Percentiles rank a stretch among this genome's conserved stretches.
Conservation (phyloP, 129 eudicot genomes). For the Flaveria sonorensis region DNA sequence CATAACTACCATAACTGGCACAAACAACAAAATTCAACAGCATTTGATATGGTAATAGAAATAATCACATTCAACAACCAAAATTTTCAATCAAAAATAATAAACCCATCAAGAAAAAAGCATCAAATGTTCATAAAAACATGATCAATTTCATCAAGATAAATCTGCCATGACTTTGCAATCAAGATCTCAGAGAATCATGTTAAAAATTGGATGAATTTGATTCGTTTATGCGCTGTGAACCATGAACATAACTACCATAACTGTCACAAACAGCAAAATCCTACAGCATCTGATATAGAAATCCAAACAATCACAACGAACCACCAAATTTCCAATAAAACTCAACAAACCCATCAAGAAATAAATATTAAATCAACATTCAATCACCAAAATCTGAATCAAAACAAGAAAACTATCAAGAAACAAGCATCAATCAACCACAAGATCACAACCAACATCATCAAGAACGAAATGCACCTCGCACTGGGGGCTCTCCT, state of each 20-base stretch:
- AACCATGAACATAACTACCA: slow-evolving; percentile 11
- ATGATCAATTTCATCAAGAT: not conserved
- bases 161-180: not conserved
- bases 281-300: slow-evolving; percentile 2
- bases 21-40: not conserved
- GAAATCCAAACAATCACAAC: not conserved
- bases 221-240: not conserved
- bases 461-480: slow-evolving; percentile 36
- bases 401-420: slow-evolving; percentile 7
- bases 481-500: slow-evolving; percentile 96
- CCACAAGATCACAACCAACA: not conserved
- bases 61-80: not conserved
- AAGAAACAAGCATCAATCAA: not conserved
- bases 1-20: not conserved
- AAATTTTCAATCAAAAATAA: not conserved
- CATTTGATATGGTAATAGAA: not conserved
- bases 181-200: not conserved
- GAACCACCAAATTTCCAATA: not conserved
- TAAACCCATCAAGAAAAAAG: slow-evolving; percentile 8
- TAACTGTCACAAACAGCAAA: slow-evolving; percentile 12
- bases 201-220: not conserved
- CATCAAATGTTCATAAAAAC: not conserved
- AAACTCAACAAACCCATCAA: slow-evolving; percentile 9
- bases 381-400: too few species aligned
- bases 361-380: too few species aligned